Base-by-base conservation (phyloP, 2,329 filamentous ascomycete genomes). In the Monosporascus sp. region DNA sequence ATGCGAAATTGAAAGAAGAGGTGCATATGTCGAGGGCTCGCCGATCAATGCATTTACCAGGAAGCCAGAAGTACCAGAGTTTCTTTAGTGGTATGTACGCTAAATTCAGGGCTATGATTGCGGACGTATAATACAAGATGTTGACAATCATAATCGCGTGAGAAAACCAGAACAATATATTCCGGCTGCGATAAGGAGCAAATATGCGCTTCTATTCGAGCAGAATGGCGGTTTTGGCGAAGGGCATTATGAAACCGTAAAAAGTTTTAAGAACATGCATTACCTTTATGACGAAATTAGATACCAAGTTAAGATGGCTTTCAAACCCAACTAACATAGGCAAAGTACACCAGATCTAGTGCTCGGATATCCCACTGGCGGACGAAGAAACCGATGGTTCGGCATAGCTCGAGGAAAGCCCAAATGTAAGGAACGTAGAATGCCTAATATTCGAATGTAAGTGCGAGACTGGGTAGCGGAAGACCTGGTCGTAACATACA, bases 1-100 rank as follows among this genome's bases (percentile, higher is more conserved):
- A 75, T 55, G 73, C 69, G 65, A 61, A n/a, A n/a, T 39, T 39
- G 37, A 62, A 47, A 3, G 44, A 37, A 0, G 57, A 48, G 1
- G 52, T 52, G 14, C 50, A 55, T 11, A 52, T 37, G 45, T 56
- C 52, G 14, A 56, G 41, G 5, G 22, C 31, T 2, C 49, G 15
- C 37, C 6, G 15, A n/a, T 39, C 18, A 17, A 15, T n/a, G 15
- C 37, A 39, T 17, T 39, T 17, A 3, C 37, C 37, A 6, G 37
- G 37, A 6, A 39, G 18, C 9, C 8, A 17, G 15, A 17, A 17
- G 6, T 39, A 6, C 37, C 37, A 39, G 6, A 39, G 9, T n/a
- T 39, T 39, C 9, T 6, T n/a, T 6, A 6, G 9, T 6, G 37
- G 37, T 6, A 2, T 14, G 15, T 7, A 39, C 18, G 37, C 37